Evolutionary conservation across 768 basidiomycete genomes (phyloP), one percentile per base, ranked within the genome.

Genomic region (Serendipita vermifera): DNA sequence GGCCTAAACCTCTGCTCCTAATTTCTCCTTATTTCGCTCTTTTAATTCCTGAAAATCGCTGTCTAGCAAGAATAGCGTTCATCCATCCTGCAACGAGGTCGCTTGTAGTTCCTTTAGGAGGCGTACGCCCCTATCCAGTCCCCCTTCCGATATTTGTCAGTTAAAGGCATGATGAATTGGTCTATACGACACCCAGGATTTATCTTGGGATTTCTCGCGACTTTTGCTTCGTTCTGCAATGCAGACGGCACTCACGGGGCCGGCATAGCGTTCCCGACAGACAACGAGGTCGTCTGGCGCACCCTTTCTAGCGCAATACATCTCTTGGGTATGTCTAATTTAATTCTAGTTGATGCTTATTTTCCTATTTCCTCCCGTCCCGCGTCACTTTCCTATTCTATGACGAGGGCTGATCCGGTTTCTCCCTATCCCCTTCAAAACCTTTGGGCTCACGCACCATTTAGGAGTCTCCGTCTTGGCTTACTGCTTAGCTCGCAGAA

Each of bases 401-500:
- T n/a, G n/a, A n/a, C n/a, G n/a, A n/a, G n/a, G n/a, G n/a, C n/a
- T n/a, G n/a, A n/a, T n/a, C n/a, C n/a, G n/a, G n/a, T n/a, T n/a
- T n/a, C n/a, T n/a, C n/a, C n/a, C n/a, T n/a, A n/a, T n/a, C n/a
- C n/a, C n/a, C n/a, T n/a, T n/a, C n/a, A n/a, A n/a, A n/a, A n/a
- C n/a, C n/a, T n/a, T n/a, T n/a, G n/a, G n/a, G n/a, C n/a, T n/a
- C n/a, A n/a, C n/a, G n/a, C n/a, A n/a, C n/a, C n/a, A n/a, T 22
- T 32, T 58, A 69, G 69, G 69, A 14, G 63, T 67, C 2, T 68
- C 68, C 22, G 55, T 63, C 3, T 39, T 71, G 27, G 46, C 72
- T 1, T 71, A 69, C 57, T 72, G 71, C 55, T 62, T 76, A n/a
- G 70, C 73, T 9, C 69, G 73, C 27, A 64, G 74, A 53, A 56